Percentiles rank a stretch among this genome's conserved stretches.
phyloP scores from a whole-genome alignment of 768 basidiomycete species.

The Suillus bovinus region DNA sequence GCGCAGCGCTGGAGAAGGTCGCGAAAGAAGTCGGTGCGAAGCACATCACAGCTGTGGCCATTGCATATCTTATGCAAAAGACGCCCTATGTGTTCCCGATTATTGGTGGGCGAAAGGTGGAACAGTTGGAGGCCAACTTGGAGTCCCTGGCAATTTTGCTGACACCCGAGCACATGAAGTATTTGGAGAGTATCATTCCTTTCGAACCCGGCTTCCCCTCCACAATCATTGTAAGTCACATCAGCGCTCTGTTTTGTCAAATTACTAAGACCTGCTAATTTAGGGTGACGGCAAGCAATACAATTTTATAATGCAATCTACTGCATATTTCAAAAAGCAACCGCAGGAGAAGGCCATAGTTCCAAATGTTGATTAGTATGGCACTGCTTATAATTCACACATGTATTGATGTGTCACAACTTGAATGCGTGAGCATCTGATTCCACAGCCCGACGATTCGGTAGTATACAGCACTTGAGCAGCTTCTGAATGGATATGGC shows the following conservation, averaged over 20 bases:
- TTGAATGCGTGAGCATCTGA: too few relatives aligned
- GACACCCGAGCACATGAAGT: constrained; percentile 43
- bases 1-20: constrained; percentile 38
- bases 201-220: constrained; percentile 49
- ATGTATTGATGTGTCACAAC: not conserved
- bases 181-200: constrained; percentile 40
- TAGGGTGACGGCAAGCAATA: constrained; percentile 31
- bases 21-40: constrained; percentile 38
- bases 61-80: constrained; percentile 50
- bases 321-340: constrained; percentile 25
- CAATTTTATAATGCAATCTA: constrained; percentile 12
- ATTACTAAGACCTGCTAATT: constrained; percentile 5
- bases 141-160: constrained; percentile 49
- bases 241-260: not conserved
- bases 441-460: too few relatives aligned
- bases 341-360: constrained; percentile 14
- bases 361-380: constrained; percentile 9
- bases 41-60: constrained; percentile 42
- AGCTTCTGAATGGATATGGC: too few relatives aligned
- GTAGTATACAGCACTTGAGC: not conserved
- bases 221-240: constrained; percentile 27
- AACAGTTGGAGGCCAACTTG: constrained; percentile 48
- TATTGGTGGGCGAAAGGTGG: constrained; percentile 50
- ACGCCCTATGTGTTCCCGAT: constrained; percentile 51
- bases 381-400: not conserved